Evolutionary conservation across 2,329 filamentous ascomycete species (phyloP).

Genomic region (Fusarium ambrosium): DNA sequence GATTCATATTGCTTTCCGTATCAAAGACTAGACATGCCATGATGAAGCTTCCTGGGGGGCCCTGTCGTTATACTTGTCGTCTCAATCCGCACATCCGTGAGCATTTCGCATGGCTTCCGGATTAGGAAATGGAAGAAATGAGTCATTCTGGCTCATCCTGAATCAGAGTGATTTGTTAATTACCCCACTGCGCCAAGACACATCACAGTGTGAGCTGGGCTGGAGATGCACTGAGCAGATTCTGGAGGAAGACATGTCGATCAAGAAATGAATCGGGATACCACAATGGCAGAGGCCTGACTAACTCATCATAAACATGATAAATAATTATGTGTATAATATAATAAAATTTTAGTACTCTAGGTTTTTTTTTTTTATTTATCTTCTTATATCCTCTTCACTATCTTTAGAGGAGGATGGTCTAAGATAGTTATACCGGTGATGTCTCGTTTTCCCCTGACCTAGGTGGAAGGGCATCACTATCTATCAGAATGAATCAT

Average conservation of each 20-base stretch:
- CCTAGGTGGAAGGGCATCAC: neutral
- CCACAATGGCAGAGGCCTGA: no score
- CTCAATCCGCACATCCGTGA: neutral
- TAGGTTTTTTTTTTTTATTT: neutral
- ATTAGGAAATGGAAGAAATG: constrained; percentile 44
- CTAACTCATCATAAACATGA: no score
- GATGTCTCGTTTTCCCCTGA: no score
- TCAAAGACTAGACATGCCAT: neutral
- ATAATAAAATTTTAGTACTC: neutral
- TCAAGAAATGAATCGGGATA: no score
- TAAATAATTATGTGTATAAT: neutral
- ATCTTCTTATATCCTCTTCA: neutral
- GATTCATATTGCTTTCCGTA: neutral
- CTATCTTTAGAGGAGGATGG: neutral
- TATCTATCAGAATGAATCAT: constrained; percentile 46
- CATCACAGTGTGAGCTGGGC: no score
- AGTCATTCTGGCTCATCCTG: constrained; percentile 52
- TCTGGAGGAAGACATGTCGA: no score
- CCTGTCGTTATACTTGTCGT: neutral
- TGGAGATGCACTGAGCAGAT: no score
- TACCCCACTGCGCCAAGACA: neutral
- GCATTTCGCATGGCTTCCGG: neutral
- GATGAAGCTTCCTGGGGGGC: neutral
- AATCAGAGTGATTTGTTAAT: constrained; percentile 9
- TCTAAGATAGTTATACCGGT: no score